These are phyloP conservation scores for Houttuynia cordata DNA, from an alignment of 164 flowering plant species.

Conservation along the genomic window DNA sequence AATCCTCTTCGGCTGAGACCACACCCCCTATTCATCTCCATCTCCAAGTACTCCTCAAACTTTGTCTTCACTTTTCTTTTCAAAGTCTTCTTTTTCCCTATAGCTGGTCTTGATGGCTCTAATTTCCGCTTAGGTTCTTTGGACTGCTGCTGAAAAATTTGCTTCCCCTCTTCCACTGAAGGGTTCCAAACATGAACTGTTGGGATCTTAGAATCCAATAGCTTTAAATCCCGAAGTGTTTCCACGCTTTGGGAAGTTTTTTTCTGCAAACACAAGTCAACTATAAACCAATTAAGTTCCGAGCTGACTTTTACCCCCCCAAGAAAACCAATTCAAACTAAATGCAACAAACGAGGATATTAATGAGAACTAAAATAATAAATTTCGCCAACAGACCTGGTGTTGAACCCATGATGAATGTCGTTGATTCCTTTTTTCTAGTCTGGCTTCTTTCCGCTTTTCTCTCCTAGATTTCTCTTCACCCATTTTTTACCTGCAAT, in stretches of 20 bases:
- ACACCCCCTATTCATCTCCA: conserved; percentile 25
- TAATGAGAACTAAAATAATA: not conserved
- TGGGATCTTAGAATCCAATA: conserved; percentile 2
- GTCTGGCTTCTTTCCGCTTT: conserved; percentile 42
- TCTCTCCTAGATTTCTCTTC: conserved; percentile 33
- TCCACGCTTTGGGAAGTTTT: conserved; percentile 16
- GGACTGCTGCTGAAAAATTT: conserved; percentile 1
- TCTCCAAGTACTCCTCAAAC: conserved; percentile 56
- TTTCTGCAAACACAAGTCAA: conserved; percentile 16
- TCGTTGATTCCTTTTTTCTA: conserved; percentile 21
- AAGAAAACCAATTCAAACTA: not conserved
- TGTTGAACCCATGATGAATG: conserved; percentile 32
- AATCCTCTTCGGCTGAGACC: conserved; percentile 43
- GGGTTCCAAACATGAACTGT: not conserved
- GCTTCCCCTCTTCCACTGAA: conserved; percentile 2
- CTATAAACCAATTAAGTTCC: too few relatives aligned
- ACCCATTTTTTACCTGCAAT: too few relatives aligned
- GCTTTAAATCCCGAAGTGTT: not conserved
- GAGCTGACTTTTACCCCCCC: too few relatives aligned
- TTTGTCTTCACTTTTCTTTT: conserved; percentile 36
- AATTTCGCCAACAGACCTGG: conserved; percentile 22
- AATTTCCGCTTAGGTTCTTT: conserved; percentile 6
- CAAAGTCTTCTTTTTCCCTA: conserved; percentile 12
- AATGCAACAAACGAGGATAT: not conserved
- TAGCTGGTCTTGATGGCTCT: conserved; percentile 1